Conservation (phyloP, 2,329 filamentous ascomycete species). For the Xylaria sp. region DNA sequence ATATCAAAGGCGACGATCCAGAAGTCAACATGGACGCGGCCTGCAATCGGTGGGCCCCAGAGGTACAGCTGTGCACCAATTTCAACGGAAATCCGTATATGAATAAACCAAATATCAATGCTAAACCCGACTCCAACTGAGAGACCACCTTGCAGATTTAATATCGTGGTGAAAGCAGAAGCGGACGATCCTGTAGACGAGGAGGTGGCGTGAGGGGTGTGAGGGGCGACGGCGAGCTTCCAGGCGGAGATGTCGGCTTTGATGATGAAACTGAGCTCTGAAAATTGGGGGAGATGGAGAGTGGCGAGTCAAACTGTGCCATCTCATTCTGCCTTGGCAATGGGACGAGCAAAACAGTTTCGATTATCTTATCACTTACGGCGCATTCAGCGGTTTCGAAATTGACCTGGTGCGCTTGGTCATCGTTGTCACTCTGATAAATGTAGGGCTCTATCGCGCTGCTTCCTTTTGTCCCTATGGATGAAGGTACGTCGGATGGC, state of each 20-base stretch:
- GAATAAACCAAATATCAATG: conserved; percentile 47
- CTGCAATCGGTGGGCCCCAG: conserved; percentile 48
- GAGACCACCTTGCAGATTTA: too few species aligned
- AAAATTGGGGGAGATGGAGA: background rate
- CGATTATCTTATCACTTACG: background rate
- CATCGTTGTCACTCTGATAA: background rate
- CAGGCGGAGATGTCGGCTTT: background rate
- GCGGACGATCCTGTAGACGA: background rate
- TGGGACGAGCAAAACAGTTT: background rate
- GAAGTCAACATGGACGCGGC: conserved; percentile 50
- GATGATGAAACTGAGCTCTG: background rate
- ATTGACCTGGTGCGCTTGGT: background rate
- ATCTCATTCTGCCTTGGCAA: background rate
- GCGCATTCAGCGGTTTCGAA: background rate
- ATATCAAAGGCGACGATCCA: conserved; percentile 42
- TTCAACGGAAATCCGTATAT: conserved; percentile 45
- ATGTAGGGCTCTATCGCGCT: background rate
- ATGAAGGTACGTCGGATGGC: too few species aligned
- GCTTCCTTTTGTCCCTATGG: background rate
- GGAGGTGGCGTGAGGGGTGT: background rate
- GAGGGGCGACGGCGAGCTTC: background rate
- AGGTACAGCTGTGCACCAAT: conserved; percentile 47
- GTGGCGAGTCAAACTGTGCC: background rate
- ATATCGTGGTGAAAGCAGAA: too few species aligned
- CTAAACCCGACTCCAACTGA: conserved; percentile 46